phyloP scores from a whole-genome alignment of 805 yeast species.

The Saccharomycodes ludwigii region DNA sequence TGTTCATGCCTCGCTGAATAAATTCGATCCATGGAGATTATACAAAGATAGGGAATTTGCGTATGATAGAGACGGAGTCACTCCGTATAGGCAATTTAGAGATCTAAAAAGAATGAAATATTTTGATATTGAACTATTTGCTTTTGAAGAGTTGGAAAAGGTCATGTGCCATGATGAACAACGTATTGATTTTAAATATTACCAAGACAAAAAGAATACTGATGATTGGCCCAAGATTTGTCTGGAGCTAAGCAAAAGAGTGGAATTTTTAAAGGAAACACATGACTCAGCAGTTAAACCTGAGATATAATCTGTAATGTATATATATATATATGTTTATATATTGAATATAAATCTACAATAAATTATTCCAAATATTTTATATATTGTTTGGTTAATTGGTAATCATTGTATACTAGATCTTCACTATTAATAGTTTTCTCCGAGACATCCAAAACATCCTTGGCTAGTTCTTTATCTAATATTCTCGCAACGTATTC shows the following conservation, averaged over 20 bases:
- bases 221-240: conserved; percentile 15
- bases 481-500: too few relatives aligned
- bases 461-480: too few relatives aligned
- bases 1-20: conserved; percentile 26
- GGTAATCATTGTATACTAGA: too few relatives aligned
- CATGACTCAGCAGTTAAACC: conserved; percentile 3
- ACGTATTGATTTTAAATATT: conserved; percentile 10
- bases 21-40: conserved; percentile 22
- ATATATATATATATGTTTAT: background rate
- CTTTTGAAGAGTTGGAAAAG: conserved; percentile 9
- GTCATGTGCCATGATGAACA: conserved; percentile 12
- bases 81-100: conserved; percentile 13
- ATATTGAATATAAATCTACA: conserved; percentile 1
- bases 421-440: too few relatives aligned
- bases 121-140: conserved; percentile 17
- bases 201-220: conserved; percentile 7
- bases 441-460: too few relatives aligned
- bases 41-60: conserved; percentile 5
- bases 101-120: conserved; percentile 6
- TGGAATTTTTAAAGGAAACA: conserved; percentile 8
- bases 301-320: background rate
- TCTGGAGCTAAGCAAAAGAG: conserved; percentile 11
- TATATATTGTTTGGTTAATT: background rate
- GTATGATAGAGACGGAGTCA: conserved; percentile 10
- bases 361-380: background rate